Conservation (phyloP, 2,329 filamentous ascomycete genomes). For the Tolypocladium album region DNA sequence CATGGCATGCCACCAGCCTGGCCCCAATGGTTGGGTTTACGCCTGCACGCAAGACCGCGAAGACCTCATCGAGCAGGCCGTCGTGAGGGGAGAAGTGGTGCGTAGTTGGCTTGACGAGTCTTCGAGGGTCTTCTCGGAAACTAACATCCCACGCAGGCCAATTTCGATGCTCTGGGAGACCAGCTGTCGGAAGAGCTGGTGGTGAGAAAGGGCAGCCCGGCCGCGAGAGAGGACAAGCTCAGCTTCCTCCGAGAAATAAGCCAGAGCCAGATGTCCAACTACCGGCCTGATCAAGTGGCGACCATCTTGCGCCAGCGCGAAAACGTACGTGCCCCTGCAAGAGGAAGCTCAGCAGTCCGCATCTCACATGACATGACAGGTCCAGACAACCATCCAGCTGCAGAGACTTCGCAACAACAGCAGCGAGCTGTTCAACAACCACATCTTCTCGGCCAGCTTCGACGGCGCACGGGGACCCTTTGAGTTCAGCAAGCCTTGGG, state of each 20-base stretch:
- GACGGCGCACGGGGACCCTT: slow-evolving; percentile 6
- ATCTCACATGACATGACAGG: slow-evolving; percentile 11
- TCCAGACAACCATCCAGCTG: slow-evolving; percentile 19
- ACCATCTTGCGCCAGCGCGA: slow-evolving; percentile 39
- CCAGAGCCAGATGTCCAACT: slow-evolving; percentile 28
- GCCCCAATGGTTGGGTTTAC: slow-evolving; percentile 62
- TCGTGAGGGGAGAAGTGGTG: slow-evolving; percentile 11
- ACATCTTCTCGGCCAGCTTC: slow-evolving; percentile 7
- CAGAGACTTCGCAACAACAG: slow-evolving; percentile 14
- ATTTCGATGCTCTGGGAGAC: slow-evolving; percentile 24
- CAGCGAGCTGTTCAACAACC: slow-evolving; percentile 9
- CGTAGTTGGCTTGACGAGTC: not conserved
- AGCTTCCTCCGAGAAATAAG: slow-evolving; percentile 35
- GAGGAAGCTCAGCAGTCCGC: not conserved
- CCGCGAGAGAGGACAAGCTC: slow-evolving; percentile 29
- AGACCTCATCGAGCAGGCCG: slow-evolving; percentile 21
- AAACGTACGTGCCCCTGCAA: slow-evolving; percentile 24
- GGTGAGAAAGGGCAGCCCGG: slow-evolving; percentile 26
- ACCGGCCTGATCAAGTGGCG: slow-evolving; percentile 35
- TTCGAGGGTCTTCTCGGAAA: not conserved
- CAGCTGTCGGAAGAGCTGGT: slow-evolving; percentile 19
- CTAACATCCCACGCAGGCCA: slow-evolving; percentile 9
- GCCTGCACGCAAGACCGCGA: slow-evolving; percentile 57
- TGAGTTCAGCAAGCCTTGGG: slow-evolving; percentile 24
- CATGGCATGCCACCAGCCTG: slow-evolving; percentile 41